Base-by-base conservation (phyloP, 139 green algal genomes). In the Picochlorum sp. region DNA sequence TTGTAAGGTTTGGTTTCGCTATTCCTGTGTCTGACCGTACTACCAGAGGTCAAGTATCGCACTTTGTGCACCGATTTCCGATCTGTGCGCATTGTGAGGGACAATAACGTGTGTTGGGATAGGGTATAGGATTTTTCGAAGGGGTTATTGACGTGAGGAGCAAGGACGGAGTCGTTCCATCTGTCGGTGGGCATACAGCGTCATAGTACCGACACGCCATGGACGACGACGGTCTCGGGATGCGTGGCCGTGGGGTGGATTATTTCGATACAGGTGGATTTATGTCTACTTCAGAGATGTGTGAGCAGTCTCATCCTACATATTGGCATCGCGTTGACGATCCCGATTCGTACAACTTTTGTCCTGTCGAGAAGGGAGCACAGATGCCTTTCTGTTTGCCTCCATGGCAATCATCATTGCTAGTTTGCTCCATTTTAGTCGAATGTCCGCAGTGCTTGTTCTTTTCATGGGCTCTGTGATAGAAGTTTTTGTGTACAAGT, bases 401-500 rank as follows among this genome's bases (percentile, higher is more conserved):
- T 9, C 9, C 7, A 9, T 54, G 8, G 8, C 47, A 10, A 26
- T 20, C 8, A 54, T 54, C 0, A 54, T 54, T 20, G 47, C 47
- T 14, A 26, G 47, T 21, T 54, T 54, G 16, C 47, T 54, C 18
- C 47, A 54, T 21, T 54, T 54, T 20, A 21, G 47, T 21, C 16
- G 47, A 20, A 20, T 54, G 16, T 54, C 47, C 1, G 47, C 47
- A 6, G 47, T 54, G 2, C n/a, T 54, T 20, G 47, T 54, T 26
- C 47, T 54, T 20, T 26, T 54, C n/a, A 21, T 21, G 16, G 83
- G 83, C 32, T 81, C 63, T 2, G 56, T 72, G 2, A 23, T 87
- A 68, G 74, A 63, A 5, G 45, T 82, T 6, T 72, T 84, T 49
- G 77, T 79, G 50, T 80, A 63, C 18, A 56, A 83, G 26, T 69